Conservation (phyloP, 495 filamentous ascomycete species). For the Pyrenopolyporus hunteri region DNA sequence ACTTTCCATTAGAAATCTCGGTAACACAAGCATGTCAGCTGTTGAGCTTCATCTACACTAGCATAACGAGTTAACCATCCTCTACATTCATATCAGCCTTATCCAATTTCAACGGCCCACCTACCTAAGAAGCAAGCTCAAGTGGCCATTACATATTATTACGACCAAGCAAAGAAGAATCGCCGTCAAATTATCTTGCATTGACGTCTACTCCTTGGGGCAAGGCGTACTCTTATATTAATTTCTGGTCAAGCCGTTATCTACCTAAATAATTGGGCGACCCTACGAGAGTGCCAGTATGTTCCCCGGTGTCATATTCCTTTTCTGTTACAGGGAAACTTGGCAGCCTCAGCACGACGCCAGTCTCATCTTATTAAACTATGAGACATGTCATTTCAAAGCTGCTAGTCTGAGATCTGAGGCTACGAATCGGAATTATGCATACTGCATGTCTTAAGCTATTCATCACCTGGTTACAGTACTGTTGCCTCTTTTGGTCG, state of each 20-base stretch:
- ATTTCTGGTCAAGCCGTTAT: conserved; percentile 4
- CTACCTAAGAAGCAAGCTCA: no score
- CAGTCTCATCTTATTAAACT: conserved; percentile 33
- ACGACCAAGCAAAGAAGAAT: no score
- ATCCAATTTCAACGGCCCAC: no score
- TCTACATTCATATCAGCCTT: not conserved
- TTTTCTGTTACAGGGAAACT: conserved; percentile 13
- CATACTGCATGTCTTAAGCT: conserved; percentile 36
- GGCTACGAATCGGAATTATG: conserved; percentile 37
- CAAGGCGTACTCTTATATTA: not conserved
- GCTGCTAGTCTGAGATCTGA: conserved; percentile 32
- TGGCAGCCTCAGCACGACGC: conserved; percentile 22
- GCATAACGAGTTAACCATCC: conserved; percentile 8
- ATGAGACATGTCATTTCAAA: conserved; percentile 37
- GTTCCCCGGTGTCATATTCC: conserved; percentile 17
- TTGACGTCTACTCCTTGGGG: no score
- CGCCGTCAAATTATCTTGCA: no score
- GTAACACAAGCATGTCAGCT: conserved; percentile 21
- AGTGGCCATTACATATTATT: no score
- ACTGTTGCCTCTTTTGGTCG: conserved; percentile 29
- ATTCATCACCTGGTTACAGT: conserved; percentile 26
- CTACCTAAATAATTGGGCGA: conserved; percentile 6
- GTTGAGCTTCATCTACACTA: not conserved
- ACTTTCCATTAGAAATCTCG: not conserved
- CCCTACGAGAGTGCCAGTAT: conserved; percentile 16